These are phyloP conservation scores for Starmera amethionina DNA, from an alignment of 805 yeast species.

Conservation along the genomic window DNA sequence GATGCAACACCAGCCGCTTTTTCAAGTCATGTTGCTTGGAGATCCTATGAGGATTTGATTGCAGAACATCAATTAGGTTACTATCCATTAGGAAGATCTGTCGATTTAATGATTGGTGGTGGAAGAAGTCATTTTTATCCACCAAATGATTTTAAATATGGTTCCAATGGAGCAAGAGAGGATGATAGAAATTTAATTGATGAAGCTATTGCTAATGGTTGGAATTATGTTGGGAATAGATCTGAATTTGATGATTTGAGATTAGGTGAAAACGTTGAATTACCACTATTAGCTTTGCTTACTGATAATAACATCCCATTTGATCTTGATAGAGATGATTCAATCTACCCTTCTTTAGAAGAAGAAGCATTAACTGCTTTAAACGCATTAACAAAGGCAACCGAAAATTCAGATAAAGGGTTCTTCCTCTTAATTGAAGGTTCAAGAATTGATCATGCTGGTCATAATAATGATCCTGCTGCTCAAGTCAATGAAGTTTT, in stretches of 20 bases:
- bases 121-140: conserved; percentile 82
- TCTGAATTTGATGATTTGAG: conserved; percentile 46
- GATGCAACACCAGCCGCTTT: conserved; percentile 96
- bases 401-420: conserved; percentile 68
- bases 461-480: conserved; percentile 89
- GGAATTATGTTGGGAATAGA: conserved; percentile 54
- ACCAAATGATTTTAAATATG: conserved; percentile 19
- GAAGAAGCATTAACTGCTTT: conserved; percentile 74
- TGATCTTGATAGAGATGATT: conserved; percentile 63
- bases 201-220: conserved; percentile 52
- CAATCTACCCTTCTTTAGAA: conserved; percentile 62
- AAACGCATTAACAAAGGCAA: conserved; percentile 53
- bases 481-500: conserved; percentile 89
- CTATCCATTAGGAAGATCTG: conserved; percentile 68
- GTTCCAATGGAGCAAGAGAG: conserved; percentile 46
- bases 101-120: conserved; percentile 84
- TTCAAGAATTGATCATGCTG: conserved; percentile 91
- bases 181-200: conserved; percentile 63
- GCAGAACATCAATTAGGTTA: conserved; percentile 83
- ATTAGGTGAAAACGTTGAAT: conserved; percentile 49
- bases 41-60: conserved; percentile 75
- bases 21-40: conserved; percentile 65
- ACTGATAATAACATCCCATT: conserved; percentile 77
- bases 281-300: conserved; percentile 72
- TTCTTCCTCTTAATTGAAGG: conserved; percentile 86